Evolutionary conservation across 371 early-diverging fungal species (phyloP), one percentile per base, ranked within the genome.

Genomic region (Mortierella sp.): DNA sequence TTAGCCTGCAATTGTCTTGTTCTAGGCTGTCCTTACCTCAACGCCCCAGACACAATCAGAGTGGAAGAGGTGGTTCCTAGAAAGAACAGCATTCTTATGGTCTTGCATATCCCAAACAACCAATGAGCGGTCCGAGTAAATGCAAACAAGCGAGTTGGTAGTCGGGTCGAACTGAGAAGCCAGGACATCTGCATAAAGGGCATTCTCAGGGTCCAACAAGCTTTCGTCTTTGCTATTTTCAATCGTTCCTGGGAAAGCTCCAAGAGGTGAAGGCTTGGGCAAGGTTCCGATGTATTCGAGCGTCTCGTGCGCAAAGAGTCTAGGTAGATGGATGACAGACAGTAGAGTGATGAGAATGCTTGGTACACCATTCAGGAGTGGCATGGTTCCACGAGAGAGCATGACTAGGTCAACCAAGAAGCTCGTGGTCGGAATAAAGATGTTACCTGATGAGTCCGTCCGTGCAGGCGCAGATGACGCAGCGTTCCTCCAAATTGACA

Each of bases 21-120:
- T n/a, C n/a, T n/a, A n/a, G 30, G 7, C 18, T 2, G 29, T 26
- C 14, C 60, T 66, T 85, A 93, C 92, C 89, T 95, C 93, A 19
- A 90, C 90, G 16, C 94, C 94, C 96, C 96, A 95, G 4, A 95
- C 88, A 75, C 93, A 91, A 66, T 92, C 95, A 50, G 90, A 90
- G 60, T 95, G 96, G 61, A 81, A 89, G 15, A 93, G 69, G 60
- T 92, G 91, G 64, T 90, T 93, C 56, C 90, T 70, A 45, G 86
- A 88, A 45, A 91, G 87, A 19, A 84, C 86, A n/a, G 90, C 84
- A 64, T 89, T 86, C 51, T 85, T 84, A 26, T 84, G 48, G 66
- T 94, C 90, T n/a, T 67, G 77, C 21, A 93, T 87, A 70, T 94
- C 91, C 94, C 94, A 94, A 14, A 94, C 82, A 64, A 87, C 87